phyloP scores from a whole-genome alignment of 345 rosid species.

The Corymbia maculata region DNA sequence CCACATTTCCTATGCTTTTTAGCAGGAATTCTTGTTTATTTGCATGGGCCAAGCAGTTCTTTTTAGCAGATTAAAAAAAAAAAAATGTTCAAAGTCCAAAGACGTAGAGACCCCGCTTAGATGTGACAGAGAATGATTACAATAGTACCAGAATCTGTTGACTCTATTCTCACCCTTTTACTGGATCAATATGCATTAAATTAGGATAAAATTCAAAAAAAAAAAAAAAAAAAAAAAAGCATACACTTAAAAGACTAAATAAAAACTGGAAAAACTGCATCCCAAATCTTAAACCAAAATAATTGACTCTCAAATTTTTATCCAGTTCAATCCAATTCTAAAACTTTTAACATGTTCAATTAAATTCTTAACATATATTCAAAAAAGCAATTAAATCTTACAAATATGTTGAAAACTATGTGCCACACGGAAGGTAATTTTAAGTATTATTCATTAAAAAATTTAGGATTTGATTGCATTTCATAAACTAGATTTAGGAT shows the following conservation, averaged over 20 bases:
- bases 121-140: not conserved
- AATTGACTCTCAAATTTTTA: not conserved
- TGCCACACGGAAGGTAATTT: not conserved
- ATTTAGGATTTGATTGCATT: not conserved
- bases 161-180: not conserved
- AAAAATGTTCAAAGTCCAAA: not conserved
- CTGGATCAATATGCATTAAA: not conserved
- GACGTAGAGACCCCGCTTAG: not conserved
- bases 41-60: not conserved
- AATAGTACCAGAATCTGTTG: not conserved
- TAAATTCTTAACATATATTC: not conserved
- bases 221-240: too few species aligned
- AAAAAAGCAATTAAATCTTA: not conserved
- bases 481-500: not conserved
- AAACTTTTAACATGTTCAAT: not conserved
- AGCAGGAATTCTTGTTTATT: not conserved
- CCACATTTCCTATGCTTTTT: not conserved
- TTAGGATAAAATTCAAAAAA: not conserved
- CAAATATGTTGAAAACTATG: not conserved
- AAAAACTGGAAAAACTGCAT: not conserved
- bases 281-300: not conserved
- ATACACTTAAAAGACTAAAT: not conserved
- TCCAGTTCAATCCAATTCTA: not conserved
- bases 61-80: not conserved
- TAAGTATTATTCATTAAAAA: not conserved